Evolutionary conservation across 441 rosid genomes (phyloP), one percentile per base, ranked within the genome.

Genomic region (Jatropha multifida): DNA sequence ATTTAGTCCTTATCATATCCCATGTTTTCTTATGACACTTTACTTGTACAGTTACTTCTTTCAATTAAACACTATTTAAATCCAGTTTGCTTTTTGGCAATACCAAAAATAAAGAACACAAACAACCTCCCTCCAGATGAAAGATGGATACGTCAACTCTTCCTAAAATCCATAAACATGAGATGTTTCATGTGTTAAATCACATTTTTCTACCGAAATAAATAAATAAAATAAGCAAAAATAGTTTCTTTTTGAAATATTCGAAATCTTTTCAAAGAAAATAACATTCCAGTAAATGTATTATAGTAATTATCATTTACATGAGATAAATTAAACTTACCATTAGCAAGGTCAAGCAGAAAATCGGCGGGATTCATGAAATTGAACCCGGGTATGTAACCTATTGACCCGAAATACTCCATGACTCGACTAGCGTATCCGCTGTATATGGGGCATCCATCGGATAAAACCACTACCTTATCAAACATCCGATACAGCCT

Each of bases 291-390:
- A 32, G 32, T 32, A 32, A 32, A 32, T 32, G 32, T 32, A 32
- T 32, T 32, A 32, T 32, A 32, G 2, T 32, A 32, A 32, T 32
- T 32, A 32, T 32, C 32, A 32, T 32, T 32, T 32, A 54, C 23
- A 2, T 15, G 2, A 44, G 4, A 15, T 46, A 42, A 38, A 20
- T 37, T 6, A 58, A 64, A 67, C 87, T 70, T 83, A 94, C 98
- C 98, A 75, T 89, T 94, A 40, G 96, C 98, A 75, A 94, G 97
- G 82, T 94, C 97, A 65, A 94, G 96, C 67, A 94, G 90, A 74
- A 92, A 92, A 84, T 94, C 98, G 56, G 97, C 96, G 12, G 98
- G 97, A 82, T 89, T 94, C 77, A 89, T 69, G 61, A 89, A 88
- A 76, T 86, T 84, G 61, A 81, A 86, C 27, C 87, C 89, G 3